These are phyloP conservation scores for Typha latifolia DNA, from an alignment of 176 grass and related monocot genomes.

Conservation along the genomic window DNA sequence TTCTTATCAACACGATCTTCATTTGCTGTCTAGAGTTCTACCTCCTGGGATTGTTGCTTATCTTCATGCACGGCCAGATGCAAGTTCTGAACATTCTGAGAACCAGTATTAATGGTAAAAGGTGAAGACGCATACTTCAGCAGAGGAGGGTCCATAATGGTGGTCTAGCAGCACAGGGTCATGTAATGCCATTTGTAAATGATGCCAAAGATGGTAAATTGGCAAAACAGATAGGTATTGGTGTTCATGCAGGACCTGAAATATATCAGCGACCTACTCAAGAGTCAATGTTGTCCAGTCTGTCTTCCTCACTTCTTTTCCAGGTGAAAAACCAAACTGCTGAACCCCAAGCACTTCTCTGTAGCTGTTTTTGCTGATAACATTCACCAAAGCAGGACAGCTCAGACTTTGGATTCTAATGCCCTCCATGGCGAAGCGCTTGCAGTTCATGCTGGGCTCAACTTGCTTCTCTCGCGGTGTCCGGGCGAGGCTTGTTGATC, in stretches of 20 bases:
- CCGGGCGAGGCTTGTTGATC: no score
- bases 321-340: conserved; percentile 26
- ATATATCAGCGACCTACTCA: conserved; percentile 34
- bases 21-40: conserved; percentile 88
- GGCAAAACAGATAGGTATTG: conserved; percentile 20
- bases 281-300: conserved; percentile 30
- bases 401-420: conserved; percentile 35
- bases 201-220: conserved; percentile 45
- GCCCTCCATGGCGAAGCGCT: no score
- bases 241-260: conserved; percentile 38
- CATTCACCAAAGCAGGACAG: conserved; percentile 30
- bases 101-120: conserved; percentile 89
- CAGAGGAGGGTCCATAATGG: conserved; percentile 51
- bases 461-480: no score
- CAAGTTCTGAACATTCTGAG: conserved; percentile 60
- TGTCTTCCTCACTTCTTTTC: conserved; percentile 25
- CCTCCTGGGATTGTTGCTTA: conserved; percentile 99
- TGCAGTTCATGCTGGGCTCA: no score
- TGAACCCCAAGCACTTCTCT: conserved; percentile 32
- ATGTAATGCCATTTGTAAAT: conserved; percentile 27
- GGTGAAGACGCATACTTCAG: conserved; percentile 69
- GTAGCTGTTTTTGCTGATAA: conserved; percentile 26
- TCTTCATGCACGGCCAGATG: conserved; percentile 79
- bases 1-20: conserved; percentile 90
- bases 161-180: conserved; percentile 43